Conservation (phyloP, 768 basidiomycete genomes). For the Boletus vinaceobasis region DNA sequence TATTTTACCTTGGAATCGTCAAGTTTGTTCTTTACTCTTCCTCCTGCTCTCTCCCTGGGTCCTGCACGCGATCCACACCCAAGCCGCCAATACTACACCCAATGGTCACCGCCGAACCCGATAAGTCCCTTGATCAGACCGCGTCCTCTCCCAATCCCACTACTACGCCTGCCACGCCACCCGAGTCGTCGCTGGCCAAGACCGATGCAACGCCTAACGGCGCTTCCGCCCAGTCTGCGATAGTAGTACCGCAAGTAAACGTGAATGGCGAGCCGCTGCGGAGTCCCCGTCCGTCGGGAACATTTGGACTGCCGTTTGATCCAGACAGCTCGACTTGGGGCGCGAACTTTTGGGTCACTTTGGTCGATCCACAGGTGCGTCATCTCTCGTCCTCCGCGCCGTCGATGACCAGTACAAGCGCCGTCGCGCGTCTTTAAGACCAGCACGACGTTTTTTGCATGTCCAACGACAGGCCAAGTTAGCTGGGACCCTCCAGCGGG, state of each 20-base stretch:
- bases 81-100: slow-evolving; percentile 5
- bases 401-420: slow-evolving; percentile 9
- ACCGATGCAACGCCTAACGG: slow-evolving; percentile 9
- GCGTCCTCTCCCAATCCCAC: slow-evolving; percentile 2
- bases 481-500: slow-evolving; percentile 92
- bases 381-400: slow-evolving; percentile 2
- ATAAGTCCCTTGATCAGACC: slow-evolving; percentile 27
- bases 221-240: slow-evolving; percentile 5
- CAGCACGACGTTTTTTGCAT: slow-evolving; percentile 80
- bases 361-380: slow-evolving; percentile 85
- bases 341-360: slow-evolving; percentile 91
- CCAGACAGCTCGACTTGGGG: slow-evolving; percentile 65
- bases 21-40: not conserved
- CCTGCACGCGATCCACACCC: slow-evolving; percentile 7
- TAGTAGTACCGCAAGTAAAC: slow-evolving; percentile 34
- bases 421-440: slow-evolving; percentile 34
- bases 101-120: slow-evolving; percentile 25
- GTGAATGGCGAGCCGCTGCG: slow-evolving; percentile 33
- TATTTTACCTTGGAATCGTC: slow-evolving; percentile 19
- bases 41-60: not conserved
- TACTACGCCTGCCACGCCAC: not conserved
- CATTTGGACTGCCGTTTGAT: slow-evolving; percentile 18
- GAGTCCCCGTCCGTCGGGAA: slow-evolving; percentile 32
- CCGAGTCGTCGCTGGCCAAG: slow-evolving; percentile 7
- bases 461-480: slow-evolving; percentile 87